Base-by-base conservation (phyloP, 768 basidiomycete genomes). In the Suillus plorans region DNA sequence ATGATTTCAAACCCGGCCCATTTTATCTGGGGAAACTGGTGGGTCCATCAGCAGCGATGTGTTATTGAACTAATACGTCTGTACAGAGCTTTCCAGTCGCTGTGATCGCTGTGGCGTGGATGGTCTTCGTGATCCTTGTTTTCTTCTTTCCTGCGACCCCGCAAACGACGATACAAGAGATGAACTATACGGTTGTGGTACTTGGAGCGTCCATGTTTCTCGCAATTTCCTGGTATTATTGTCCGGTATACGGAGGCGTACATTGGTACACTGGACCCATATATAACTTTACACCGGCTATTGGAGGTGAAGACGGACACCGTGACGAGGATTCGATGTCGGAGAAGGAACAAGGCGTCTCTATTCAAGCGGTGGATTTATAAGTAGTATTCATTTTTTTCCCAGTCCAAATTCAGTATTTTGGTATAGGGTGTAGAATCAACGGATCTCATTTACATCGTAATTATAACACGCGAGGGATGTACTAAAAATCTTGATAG, bases 101-200 rank as follows among this genome's bases (percentile, higher is more conserved):
- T 3, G 68, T 72, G 60, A 68, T 78, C 50, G 76, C 74, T 9
- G 71, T 71, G 0, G 69, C 68, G 2, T 80, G 76, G 68, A 80
- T 80, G 79, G 69, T 72, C 5, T 79, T 80, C 69, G 69, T 76
- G 76, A 67, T 68, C 31, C 45, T 73, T 22, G 72, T 74, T 22
- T 71, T 73, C 64, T 42, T 73, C 68, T 79, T 77, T 50, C 49
- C 49, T 0, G 13, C 49, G 13, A 50, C 8, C 22, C 49, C 49
- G 13, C 49, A 50, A 25, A 25, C 49, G 9, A 50, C 49, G 22
- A 50, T 22, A 50, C 49, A 50, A 4, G 5, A 25, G 2, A 50
- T 50, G 49, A 50, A 5, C 70, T 79, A 31, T 31, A 31, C 31
- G 31, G 31, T 5, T 31, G 31, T 31, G 31, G 31, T 31, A 31